Base-by-base conservation (phyloP, 257 asterid genomes). In the Prunella vulgaris region DNA sequence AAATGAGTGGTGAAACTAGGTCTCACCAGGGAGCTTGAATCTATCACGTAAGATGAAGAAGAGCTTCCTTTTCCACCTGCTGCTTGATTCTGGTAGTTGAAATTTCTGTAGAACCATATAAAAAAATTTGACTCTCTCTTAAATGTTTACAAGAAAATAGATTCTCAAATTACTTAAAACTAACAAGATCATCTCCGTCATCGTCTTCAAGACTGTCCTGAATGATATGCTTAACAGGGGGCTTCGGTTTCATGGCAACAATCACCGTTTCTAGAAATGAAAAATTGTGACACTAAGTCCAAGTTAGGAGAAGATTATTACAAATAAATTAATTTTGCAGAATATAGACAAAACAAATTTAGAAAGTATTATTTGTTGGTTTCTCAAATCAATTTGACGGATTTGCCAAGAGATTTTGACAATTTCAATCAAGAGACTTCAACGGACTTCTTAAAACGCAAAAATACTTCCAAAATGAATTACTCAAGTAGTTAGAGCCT, bases 161-260 rank as follows among this genome's bases (percentile, higher is more conserved):
- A 63, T 21, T 32, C 37, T 38, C 32, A 35, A 80, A 17, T 69
- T 51, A 61, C 68, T 38, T 42, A 54, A 49, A 63, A 85, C 96
- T 76, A 57, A 92, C 98, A 83, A 90, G 82, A 74, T 92, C 98
- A 52, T 87, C 96, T 14, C 77, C 90, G 30, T 84, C 89, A 0
- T 90, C 96, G 7, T 92, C 96, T 57, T 85, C 91, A 46, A 75
- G 60, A 74, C 66, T 81, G 71, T 83, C 84, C 68, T 48, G 84
- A 28, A 25, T 25, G 28, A 82, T 63, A 73, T 80, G 87, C 81
- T 85, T 92, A 15, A 87, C 84, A 15, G 98, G 97, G 20, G 95
- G 86, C 85, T 90, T 86, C 22, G 98, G 98, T 77, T 88, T 92
- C 60, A 75, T 75, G 69, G 97, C 96, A 67, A 88, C 95, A 37